Base-by-base conservation (phyloP, 2,329 filamentous ascomycete genomes). In the Fusarium lyarnte region DNA sequence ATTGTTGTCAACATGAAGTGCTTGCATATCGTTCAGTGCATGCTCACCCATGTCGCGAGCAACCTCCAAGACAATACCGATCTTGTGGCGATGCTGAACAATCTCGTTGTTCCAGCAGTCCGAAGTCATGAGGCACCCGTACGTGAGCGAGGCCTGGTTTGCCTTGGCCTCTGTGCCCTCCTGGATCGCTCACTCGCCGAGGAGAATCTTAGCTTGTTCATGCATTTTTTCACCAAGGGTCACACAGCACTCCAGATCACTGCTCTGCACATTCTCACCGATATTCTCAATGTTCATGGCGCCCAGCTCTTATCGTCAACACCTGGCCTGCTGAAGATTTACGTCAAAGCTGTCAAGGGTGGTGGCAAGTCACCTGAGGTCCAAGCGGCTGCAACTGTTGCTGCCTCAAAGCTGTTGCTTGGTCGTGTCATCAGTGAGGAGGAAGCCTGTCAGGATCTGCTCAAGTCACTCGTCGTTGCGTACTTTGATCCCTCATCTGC, bases 1-100 rank as follows among this genome's bases (percentile, higher is more conserved):
- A 96, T 98, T 79, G 91, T 98, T 85, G 93, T 98, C 81, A 98
- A 98, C 85, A 95, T 98, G 90, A 98, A 98, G 84, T 98, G 96
- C 81, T 87, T 99, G 69, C 93, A 98, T 79, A 98, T 99, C 74
- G 95, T 97, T 31, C 94, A 98, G 81, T 98, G 94, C 85, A 97
- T 98, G 93, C 88, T 99, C 57, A 91, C 97, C 79, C 97, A 98
- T 78, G 94, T 99, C 14, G 88, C 93, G 58, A 94, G 94, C 68
- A 93, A 93, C 77, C 86, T 98, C 41, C 94, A 98, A 82, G 89
- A 95, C 74, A 97, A 97, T 79, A 91, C 93, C 63, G 92, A 97
- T 78, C 84, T 98, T n/a, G 94, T 97, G 8, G 93, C 93, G n/a
- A 98, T 98, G 93, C 87, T 99, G 54, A 98, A 99, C 85, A 98